Evolutionary conservation across 306 rosid genomes (phyloP).

Genomic region (Pterocarpus santalinus): DNA sequence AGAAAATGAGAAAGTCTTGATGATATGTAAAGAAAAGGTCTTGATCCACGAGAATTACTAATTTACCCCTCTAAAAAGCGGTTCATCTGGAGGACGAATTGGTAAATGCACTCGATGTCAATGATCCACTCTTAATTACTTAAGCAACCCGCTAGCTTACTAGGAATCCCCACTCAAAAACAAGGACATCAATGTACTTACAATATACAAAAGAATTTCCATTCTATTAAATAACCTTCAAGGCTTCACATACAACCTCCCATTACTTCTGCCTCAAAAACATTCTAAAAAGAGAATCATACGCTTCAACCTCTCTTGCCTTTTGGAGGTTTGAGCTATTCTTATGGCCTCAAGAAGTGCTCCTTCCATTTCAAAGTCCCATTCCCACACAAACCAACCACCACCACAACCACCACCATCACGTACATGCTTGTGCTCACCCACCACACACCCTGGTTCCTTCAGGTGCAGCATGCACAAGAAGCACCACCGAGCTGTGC

Average conservation of each 20-base stretch:
- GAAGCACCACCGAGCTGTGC: not conserved
- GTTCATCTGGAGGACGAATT: not conserved
- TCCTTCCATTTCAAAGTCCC: conserved; percentile 28
- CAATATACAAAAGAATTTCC: not conserved
- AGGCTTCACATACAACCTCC: conserved; percentile 25
- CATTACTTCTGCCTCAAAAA: conserved; percentile 25
- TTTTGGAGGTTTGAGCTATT: conserved; percentile 9
- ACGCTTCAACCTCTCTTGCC: not conserved
- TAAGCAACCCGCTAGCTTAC: conserved; percentile 6
- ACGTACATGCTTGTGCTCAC: conserved; percentile 69
- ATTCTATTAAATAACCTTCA: conserved; percentile 6
- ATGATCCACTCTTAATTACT: conserved; percentile 1
- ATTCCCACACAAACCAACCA: not conserved
- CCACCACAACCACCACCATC: not conserved
- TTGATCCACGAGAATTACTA: not conserved
- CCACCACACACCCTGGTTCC: conserved; percentile 75
- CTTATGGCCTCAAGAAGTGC: conserved; percentile 56
- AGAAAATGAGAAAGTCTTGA: not conserved
- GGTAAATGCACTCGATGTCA: not conserved
- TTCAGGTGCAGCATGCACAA: conserved; percentile 74
- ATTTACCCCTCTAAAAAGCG: not conserved
- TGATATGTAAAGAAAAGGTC: not conserved
- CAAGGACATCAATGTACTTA: conserved; percentile 32
- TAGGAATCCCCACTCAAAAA: conserved; percentile 6
- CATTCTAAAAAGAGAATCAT: not conserved